Evolutionary conservation across 768 basidiomycete genomes (phyloP), one percentile per base, ranked within the genome.

Genomic region (Calvatia gigantea): DNA sequence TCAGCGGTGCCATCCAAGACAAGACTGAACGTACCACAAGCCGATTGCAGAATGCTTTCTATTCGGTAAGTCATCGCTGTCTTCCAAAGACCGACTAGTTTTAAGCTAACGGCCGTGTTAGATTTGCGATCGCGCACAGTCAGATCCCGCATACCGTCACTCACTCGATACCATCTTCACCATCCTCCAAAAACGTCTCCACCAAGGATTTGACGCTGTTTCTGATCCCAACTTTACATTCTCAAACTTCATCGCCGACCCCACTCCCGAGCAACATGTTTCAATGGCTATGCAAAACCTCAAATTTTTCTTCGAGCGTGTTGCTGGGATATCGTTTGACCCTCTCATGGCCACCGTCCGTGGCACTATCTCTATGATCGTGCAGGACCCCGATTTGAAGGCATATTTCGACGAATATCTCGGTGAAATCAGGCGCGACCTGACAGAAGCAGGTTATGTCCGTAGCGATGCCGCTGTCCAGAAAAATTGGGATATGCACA

Each of bases 121-220:
- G 88, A 75, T 88, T 6, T 82, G 77, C 60, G 82, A 86, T 51
- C 81, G 83, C 25, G 85, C 86, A 1, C 83, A 84, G 58, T 74
- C 75, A 7, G 83, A 89, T 60, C 70, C 79, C 5, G 73, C 78
- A 7, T 90, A 88, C 56, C 79, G 78, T 50, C 68, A 75, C 2
- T 70, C 87, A 0, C 68, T 90, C 42, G 70, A 79, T 39, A 84
- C 81, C 2, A 65, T 89, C 27, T 83, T 89, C 61, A 69, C 70
- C 44, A 73, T 83, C 45, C 64, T 81, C 1, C 78, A 83, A 58
- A 82, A 83, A 56, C 85, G 87, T 67, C 62, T 87, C 29, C 73
- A 79, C 54, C 67, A 70, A 35, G 73, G 79, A 0, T 70, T 85
- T 31, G 80, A 85, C 45, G 71, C 75, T 0, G 79, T 79, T 0